phyloP scores from a whole-genome alignment of 768 basidiomycete species.

The Calocera cornea region DNA sequence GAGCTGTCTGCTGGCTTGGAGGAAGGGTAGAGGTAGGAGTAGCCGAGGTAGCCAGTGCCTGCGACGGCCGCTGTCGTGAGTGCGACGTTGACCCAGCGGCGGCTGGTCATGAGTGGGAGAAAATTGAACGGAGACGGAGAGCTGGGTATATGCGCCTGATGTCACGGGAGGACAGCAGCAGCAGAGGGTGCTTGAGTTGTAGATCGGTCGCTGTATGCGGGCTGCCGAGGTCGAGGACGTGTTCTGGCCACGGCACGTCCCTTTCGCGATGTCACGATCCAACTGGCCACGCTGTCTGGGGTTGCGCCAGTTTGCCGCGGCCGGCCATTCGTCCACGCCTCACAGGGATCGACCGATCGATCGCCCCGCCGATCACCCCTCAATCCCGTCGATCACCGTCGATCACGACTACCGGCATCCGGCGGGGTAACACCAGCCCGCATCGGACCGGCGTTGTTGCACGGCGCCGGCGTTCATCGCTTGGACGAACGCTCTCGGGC shows the following conservation, averaged over 20 bases:
- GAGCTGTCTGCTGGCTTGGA: constrained; percentile 43
- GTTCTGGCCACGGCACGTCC: neutral
- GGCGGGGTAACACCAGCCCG: neutral
- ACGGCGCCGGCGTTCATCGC: neutral
- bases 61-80: constrained; percentile 42
- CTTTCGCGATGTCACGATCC: neutral
- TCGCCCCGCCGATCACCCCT: neutral
- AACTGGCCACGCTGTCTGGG: neutral
- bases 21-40: constrained; percentile 26
- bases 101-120: constrained; percentile 13
- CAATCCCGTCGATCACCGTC: neutral
- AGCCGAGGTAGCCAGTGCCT: constrained; percentile 46
- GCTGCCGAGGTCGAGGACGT: neutral
- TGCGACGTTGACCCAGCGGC: constrained; percentile 50
- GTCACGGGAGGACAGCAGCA: neutral
- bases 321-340: too few species aligned
- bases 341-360: neutral
- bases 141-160: neutral
- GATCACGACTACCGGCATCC: neutral
- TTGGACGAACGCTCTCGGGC: neutral
- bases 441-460: neutral
- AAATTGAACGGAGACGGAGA: neutral
- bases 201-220: neutral
- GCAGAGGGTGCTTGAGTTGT: neutral
- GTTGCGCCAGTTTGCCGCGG: neutral